Evolutionary conservation across 345 rosid genomes (phyloP), one percentile per base, ranked within the genome.

Genomic region (Trapa bicornis): DNA sequence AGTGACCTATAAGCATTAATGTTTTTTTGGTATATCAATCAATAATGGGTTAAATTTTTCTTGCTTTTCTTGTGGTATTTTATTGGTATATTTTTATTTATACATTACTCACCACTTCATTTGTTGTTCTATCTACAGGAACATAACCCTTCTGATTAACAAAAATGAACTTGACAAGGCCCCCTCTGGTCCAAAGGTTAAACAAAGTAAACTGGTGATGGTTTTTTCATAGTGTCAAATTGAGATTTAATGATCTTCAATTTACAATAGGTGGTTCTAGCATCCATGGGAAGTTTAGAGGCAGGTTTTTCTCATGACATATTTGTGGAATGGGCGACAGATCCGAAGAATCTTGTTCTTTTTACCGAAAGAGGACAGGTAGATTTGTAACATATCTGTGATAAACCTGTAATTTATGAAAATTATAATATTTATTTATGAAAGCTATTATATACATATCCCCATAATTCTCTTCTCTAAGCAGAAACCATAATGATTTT

Each of bases 361-460:
- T 94, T 94, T 78, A 89, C 97, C 6, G 99, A 94, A 79, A 86
- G 89, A 82, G 97, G 99, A 79, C 99, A 94, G 88, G 99, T 94
- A 75, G 32, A 65, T 39, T 4, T 65, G 52, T 42, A 41, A 41
- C 32, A 42, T 65, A 17, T 0, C 43, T 64, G 13, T 39, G 47
- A 33, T 14, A 6, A 1, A 17, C 22, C 11, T 17, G 60, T 54
- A 29, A 4, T 54, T 12, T 29, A 54, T 29, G 32, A 54, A 17
- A 54, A 35, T 35, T 54, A 54, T 54, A 54, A n/a, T n/a, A 4
- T 54, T 22, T 22, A 4, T 54, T 12, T 29, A n/a, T 29, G 32
- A 54, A 17, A 54, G 60, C 60, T 54, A 54, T 54, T n/a, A n/a
- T n/a, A 4, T 54, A 16, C 29, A n/a, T 54, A 33, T 22, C 35